Conservation (phyloP, 257 asterid genomes). For the Marsdenia floribunda region DNA sequence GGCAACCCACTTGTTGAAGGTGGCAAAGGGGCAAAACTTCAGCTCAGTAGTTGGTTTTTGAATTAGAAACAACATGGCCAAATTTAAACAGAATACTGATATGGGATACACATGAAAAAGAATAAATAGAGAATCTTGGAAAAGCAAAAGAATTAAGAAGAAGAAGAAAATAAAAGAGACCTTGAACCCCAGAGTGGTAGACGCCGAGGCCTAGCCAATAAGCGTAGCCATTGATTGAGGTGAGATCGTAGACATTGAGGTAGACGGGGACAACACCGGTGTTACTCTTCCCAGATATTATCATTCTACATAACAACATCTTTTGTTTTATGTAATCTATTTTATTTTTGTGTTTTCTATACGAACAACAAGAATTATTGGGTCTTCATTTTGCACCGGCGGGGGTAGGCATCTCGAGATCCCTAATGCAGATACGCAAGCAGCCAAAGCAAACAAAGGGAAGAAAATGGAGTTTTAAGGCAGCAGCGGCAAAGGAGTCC, state of each 20-base stretch:
- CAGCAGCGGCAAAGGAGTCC: neutral
- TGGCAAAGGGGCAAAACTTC: neutral
- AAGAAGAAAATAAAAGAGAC: neutral
- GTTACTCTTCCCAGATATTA: conserved; percentile 27
- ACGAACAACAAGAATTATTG: neutral
- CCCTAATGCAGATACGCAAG: neutral
- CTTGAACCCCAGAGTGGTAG: conserved; percentile 57
- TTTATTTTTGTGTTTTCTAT: neutral
- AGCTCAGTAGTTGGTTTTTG: neutral
- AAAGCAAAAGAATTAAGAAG: neutral
- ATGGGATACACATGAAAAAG: neutral
- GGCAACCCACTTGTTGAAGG: neutral
- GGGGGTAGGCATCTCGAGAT: neutral
- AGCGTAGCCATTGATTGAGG: conserved; percentile 67
- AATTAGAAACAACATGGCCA: neutral
- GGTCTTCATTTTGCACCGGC: neutral
- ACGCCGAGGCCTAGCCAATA: conserved; percentile 87
- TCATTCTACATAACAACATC: conserved; percentile 47
- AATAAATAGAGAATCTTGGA: neutral
- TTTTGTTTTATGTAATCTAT: conserved; percentile 1
- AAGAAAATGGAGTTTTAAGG: neutral
- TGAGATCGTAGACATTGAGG: conserved; percentile 70
- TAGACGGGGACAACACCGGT: conserved; percentile 59
- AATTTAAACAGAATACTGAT: no score
- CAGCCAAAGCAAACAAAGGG: neutral